These are phyloP conservation scores for Houttuynia cordata DNA, from an alignment of 164 flowering plant species.

Conservation along the genomic window DNA sequence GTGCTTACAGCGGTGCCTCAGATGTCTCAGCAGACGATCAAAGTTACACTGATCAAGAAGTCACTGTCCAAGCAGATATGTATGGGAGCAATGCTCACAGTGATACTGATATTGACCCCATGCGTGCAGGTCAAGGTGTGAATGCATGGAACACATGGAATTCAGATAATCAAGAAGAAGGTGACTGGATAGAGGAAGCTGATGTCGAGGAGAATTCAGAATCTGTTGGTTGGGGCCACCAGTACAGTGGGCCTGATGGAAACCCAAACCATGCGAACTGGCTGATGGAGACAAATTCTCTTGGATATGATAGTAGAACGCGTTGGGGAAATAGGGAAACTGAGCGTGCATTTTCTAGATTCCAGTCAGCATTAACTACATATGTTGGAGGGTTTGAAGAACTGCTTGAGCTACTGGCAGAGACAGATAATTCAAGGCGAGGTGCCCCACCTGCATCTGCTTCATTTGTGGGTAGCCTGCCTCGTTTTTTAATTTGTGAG, in stretches of 20 bases:
- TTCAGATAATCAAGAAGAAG: constrained; percentile 36
- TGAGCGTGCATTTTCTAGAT: constrained; percentile 17
- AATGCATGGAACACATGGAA: constrained; percentile 52
- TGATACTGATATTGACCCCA: constrained; percentile 91
- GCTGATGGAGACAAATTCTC: constrained; percentile 1
- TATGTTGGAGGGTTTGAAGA: constrained; percentile 44
- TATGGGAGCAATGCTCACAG: constrained; percentile 35
- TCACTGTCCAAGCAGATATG: constrained; percentile 25
- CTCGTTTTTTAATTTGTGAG: constrained; percentile 31
- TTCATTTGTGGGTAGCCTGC: constrained; percentile 50
- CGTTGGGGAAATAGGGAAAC: constrained; percentile 26
- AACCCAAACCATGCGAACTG: not conserved
- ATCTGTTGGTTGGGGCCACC: constrained; percentile 9
- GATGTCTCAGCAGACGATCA: constrained; percentile 62
- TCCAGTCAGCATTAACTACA: constrained; percentile 15
- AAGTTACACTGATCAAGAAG: constrained; percentile 36
- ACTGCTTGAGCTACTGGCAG: constrained; percentile 48
- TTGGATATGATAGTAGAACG: constrained; percentile 4
- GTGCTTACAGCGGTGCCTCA: constrained; percentile 60
- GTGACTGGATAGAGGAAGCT: constrained; percentile 37
- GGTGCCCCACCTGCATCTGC: constrained; percentile 84
- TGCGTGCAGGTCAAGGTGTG: constrained; percentile 69
- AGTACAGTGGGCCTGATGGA: not conserved
- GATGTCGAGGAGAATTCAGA: constrained; percentile 26
- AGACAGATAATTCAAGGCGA: constrained; percentile 38